A percentile compares a stretch with the other conserved stretches of the same genome.
Conservation (phyloP, 768 basidiomycete species). For the Xanthoconium purpureum region DNA sequence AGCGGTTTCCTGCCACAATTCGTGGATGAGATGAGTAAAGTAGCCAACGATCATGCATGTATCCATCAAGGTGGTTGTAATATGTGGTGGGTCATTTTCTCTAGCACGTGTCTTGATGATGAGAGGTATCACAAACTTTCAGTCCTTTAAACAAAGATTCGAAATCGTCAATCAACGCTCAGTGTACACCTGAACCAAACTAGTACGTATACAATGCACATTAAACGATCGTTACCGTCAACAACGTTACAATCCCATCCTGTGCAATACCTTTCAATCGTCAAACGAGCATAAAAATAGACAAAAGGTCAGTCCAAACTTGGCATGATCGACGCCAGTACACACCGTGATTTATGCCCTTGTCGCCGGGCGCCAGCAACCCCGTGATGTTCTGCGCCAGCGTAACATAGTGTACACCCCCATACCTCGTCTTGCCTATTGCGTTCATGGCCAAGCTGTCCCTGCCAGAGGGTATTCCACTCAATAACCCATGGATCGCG, state of each 20-base stretch:
- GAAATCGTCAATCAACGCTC: background rate
- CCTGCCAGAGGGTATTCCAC: slow-evolving; percentile 17
- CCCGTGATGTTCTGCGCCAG: slow-evolving; percentile 47
- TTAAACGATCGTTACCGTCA: slow-evolving; percentile 49
- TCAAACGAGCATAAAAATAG: background rate
- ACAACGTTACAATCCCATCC: slow-evolving; percentile 53
- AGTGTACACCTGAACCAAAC: background rate
- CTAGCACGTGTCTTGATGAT: no score
- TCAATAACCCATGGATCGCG: background rate
- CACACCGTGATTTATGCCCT: slow-evolving; percentile 53
- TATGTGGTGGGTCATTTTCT: no score
- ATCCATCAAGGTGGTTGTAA: no score
- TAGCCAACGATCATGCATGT: no score
- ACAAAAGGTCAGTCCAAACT: background rate
- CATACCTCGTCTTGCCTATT: slow-evolving; percentile 38
- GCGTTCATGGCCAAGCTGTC: slow-evolving; percentile 39
- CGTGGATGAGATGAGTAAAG: no score
- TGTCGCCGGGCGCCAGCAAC: slow-evolving; percentile 49
- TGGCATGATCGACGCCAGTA: background rate
- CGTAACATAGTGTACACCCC: slow-evolving; percentile 47
- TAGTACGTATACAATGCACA: no score
- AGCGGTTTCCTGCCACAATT: no score
- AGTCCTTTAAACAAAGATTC: background rate
- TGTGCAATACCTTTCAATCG: slow-evolving; percentile 48
- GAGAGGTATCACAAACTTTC: background rate